Conservation (phyloP, 306 rosid species). For the Cicer judaicum region DNA sequence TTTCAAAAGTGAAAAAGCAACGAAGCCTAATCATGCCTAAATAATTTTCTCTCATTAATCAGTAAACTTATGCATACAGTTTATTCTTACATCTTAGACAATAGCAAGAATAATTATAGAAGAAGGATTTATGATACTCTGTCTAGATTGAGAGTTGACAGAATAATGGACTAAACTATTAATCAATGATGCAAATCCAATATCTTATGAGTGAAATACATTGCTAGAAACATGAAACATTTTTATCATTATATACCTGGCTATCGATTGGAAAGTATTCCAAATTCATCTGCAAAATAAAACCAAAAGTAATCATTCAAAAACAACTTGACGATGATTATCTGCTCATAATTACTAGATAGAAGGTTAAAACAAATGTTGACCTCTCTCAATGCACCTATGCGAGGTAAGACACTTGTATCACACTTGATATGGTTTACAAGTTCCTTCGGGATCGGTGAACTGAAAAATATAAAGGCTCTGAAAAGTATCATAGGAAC, state of each 20-base stretch:
- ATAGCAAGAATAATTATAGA: conserved; percentile 5
- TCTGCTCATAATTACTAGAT: conserved; percentile 34
- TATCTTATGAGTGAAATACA: conserved; percentile 21
- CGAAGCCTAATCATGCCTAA: background rate
- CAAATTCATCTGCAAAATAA: conserved; percentile 79
- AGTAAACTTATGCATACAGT: background rate
- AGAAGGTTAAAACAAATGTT: conserved; percentile 30
- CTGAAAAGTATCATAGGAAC: conserved; percentile 49
- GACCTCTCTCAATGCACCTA: conserved; percentile 91
- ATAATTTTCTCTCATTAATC: conserved; percentile 14
- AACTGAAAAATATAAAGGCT: conserved; percentile 83
- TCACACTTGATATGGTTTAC: conserved; percentile 81
- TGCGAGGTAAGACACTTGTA: conserved; percentile 88
- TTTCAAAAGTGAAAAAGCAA: no score
- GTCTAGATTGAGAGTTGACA: conserved; percentile 24
- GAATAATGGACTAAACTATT: background rate
- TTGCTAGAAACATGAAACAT: conserved; percentile 28
- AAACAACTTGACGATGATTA: conserved; percentile 32
- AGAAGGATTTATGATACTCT: background rate
- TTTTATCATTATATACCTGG: conserved; percentile 64
- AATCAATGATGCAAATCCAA: conserved; percentile 6
- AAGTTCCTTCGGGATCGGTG: conserved; percentile 76
- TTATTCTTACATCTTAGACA: conserved; percentile 3
- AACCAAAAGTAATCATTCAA: conserved; percentile 38
- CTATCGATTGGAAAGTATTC: conserved; percentile 89